phyloP scores from a whole-genome alignment of 2,329 filamentous ascomycete genomes.

The Stemphylium vesicarium region DNA sequence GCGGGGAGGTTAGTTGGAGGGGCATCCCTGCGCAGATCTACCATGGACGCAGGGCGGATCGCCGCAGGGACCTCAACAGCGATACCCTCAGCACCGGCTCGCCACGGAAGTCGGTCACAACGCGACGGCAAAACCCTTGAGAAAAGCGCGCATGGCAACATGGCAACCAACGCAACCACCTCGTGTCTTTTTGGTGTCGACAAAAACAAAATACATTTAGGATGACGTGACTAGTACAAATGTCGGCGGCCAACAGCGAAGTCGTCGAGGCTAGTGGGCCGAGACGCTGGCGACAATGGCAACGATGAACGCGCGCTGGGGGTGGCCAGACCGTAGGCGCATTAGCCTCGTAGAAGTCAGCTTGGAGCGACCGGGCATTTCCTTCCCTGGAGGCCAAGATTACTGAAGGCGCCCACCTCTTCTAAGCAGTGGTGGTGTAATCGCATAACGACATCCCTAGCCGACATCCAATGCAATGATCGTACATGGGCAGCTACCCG shows the following conservation, averaged over 20 bases:
- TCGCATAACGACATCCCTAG: background rate
- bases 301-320: background rate
- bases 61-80: background rate
- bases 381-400: background rate
- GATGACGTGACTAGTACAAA: background rate
- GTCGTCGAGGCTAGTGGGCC: background rate
- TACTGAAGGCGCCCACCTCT: background rate
- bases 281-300: background rate
- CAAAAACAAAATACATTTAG: too few species aligned
- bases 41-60: background rate
- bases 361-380: background rate
- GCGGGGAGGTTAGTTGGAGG: too few species aligned
- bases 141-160: too few species aligned
- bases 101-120: background rate
- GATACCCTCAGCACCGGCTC: background rate
- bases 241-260: background rate
- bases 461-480: slow-evolving; percentile 5
- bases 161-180: background rate
- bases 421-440: background rate
- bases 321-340: background rate
- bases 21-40: background rate
- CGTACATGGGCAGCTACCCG: slow-evolving; percentile 4
- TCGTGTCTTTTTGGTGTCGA: too few species aligned
- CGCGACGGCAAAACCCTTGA: background rate
- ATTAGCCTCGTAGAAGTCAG: background rate